phyloP scores from a whole-genome alignment of 306 rosid species.

The Quillaja saponaria region DNA sequence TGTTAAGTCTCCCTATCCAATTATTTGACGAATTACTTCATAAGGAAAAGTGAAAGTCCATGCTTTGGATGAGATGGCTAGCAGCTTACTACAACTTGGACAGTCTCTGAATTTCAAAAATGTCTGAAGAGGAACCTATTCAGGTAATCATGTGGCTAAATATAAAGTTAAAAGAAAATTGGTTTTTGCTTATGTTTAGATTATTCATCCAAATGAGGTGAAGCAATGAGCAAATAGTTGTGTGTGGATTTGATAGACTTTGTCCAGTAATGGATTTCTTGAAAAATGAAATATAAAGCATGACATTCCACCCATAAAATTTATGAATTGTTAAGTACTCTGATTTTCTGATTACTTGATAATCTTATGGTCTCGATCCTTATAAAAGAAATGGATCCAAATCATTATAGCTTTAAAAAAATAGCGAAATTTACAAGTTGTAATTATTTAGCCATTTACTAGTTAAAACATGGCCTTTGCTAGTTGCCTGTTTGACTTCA shows the following conservation, averaged over 20 bases:
- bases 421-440: no score
- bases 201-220: not conserved
- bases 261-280: not conserved
- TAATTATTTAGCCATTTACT: no score
- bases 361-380: no score
- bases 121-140: conserved; percentile 49
- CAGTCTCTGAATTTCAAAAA: conserved; percentile 59
- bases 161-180: conserved; percentile 9
- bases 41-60: conserved; percentile 84
- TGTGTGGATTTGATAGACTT: not conserved
- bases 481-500: no score
- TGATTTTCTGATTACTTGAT: no score
- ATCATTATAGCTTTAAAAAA: no score
- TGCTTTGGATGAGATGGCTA: conserved; percentile 94
- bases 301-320: no score
- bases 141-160: conserved; percentile 44
- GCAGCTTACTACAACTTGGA: conserved; percentile 92
- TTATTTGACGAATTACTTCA: not conserved
- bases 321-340: no score
- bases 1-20: no score
- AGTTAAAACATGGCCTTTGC: no score
- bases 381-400: no score
- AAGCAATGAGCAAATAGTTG: not conserved
- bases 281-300: no score
- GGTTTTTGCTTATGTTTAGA: not conserved